Percentiles rank a stretch among this genome's conserved stretches.
Conservation (phyloP, 192 early-diverging fungal genomes). For the Geranomyces variabilis region DNA sequence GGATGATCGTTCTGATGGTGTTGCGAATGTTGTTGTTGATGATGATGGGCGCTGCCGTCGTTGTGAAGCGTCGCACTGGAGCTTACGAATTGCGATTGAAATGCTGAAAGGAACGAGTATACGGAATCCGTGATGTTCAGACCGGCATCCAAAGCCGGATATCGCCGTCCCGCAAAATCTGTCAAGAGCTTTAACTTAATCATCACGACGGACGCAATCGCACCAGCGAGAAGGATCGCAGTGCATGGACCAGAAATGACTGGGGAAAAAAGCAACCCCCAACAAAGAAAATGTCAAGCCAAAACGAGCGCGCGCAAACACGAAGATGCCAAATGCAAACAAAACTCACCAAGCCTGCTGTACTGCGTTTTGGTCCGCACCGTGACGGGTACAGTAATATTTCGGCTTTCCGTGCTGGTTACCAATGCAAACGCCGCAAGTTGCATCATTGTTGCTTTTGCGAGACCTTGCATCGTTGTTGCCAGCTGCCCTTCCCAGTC, state of each 20-base stretch:
- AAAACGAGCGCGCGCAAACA: too few relatives aligned
- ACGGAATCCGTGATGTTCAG: slow-evolving; percentile 1
- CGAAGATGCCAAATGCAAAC: too few relatives aligned
- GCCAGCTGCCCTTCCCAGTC: not conserved
- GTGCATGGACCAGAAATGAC: not conserved
- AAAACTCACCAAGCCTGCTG: too few relatives aligned
- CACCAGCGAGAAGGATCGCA: not conserved
- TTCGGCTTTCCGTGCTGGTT: not conserved
- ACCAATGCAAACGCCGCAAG: not conserved
- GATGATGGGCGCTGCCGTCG: too few relatives aligned
- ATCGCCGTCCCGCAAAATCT: not conserved
- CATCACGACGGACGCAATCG: not conserved
- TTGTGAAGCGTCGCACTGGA: too few relatives aligned
- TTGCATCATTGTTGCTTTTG: not conserved
- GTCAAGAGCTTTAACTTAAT: not conserved
- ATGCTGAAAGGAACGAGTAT: not conserved
- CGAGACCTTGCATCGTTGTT: not conserved
- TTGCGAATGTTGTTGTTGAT: too few relatives aligned
- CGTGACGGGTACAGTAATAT: too few relatives aligned
- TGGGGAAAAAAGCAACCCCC: not conserved
- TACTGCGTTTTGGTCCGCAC: too few relatives aligned
- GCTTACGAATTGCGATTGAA: not conserved
- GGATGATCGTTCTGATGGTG: too few relatives aligned
- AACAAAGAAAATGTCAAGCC: too few relatives aligned
- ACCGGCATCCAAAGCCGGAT: not conserved